Percentiles rank a stretch among this genome's conserved stretches.
Evolutionary conservation across 2,329 filamentous ascomycete genomes (phyloP).

Genomic region (Fusarium sp.): DNA sequence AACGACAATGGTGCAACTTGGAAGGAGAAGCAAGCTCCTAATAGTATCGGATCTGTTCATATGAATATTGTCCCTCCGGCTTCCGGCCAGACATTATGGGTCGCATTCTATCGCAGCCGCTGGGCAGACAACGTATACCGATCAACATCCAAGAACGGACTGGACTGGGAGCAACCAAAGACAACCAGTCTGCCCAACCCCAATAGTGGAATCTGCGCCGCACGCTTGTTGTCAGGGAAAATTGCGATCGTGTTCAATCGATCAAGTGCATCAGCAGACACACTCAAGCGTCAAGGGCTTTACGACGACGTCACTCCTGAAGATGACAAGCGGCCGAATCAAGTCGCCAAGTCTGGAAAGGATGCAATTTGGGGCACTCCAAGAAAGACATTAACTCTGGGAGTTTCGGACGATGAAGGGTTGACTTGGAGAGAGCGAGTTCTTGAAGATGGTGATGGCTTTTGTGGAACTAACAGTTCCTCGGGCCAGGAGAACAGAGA

Average conservation of each 20-base stretch:
- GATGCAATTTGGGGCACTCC: constrained; percentile 61
- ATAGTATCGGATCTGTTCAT: constrained; percentile 58
- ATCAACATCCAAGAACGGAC: constrained; percentile 56
- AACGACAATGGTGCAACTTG: constrained; percentile 56
- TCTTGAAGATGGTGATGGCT: constrained; percentile 60
- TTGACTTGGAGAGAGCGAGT: constrained; percentile 55
- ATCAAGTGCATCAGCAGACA: constrained; percentile 52
- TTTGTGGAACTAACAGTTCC: constrained; percentile 61
- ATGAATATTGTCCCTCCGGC: constrained; percentile 57
- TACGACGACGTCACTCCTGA: constrained; percentile 61
- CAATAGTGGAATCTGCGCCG: constrained; percentile 58
- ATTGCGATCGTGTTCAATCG: constrained; percentile 59
- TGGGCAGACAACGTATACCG: constrained; percentile 61
- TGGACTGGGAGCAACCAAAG: constrained; percentile 55
- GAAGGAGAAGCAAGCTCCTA: constrained; percentile 55
- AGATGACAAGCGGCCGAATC: constrained; percentile 56
- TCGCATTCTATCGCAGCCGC: constrained; percentile 58
- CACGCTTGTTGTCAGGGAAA: constrained; percentile 53
- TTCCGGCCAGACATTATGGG: constrained; percentile 46
- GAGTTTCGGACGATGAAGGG: constrained; percentile 54
- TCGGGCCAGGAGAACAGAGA: constrained; percentile 58
- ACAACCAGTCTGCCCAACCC: constrained; percentile 58
- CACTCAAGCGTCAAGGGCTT: constrained; percentile 55
- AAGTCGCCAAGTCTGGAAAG: constrained; percentile 53
- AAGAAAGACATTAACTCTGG: constrained; percentile 53